phyloP scores from a whole-genome alignment of 2,329 filamentous ascomycete species.

The Esteya vermicola region DNA sequence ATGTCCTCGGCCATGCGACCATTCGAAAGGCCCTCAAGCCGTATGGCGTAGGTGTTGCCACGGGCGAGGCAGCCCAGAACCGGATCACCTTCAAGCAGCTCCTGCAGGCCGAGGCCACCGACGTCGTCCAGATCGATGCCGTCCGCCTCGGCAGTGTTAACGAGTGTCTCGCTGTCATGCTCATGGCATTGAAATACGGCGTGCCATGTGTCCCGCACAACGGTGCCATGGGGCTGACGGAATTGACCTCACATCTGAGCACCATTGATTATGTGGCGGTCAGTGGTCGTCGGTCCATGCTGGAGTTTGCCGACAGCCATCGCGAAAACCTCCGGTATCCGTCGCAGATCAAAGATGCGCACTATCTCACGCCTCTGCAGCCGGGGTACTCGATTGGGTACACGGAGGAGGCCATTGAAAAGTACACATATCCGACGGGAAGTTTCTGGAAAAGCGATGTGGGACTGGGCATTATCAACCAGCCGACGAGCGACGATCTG shows the following conservation, averaged over 20 bases:
- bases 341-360: conserved; percentile 65
- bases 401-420: conserved; percentile 3
- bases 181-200: conserved; percentile 69
- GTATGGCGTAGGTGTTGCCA: conserved; percentile 68
- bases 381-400: conserved; percentile 46
- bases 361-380: conserved; percentile 72
- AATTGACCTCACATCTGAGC: conserved; percentile 84
- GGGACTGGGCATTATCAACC: conserved; percentile 2
- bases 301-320: conserved; percentile 86
- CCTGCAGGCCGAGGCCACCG: conserved; percentile 63
- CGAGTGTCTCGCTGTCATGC: conserved; percentile 77
- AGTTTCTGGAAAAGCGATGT: conserved; percentile 4
- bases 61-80: conserved; percentile 93
- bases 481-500: conserved; percentile 4
- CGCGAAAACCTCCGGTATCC: conserved; percentile 88
- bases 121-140: conserved; percentile 80
- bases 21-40: conserved; percentile 67
- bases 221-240: conserved; percentile 76
- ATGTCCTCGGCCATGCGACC: conserved; percentile 75
- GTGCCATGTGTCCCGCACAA: conserved; percentile 81
- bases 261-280: conserved; percentile 89
- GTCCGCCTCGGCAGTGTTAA: conserved; percentile 84
- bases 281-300: conserved; percentile 61
- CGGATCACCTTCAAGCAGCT: conserved; percentile 90
- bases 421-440: conserved; percentile 5